Evolutionary conservation across 192 early-diverging fungal species (phyloP).

Genomic region (Obelidium mucronatum): DNA sequence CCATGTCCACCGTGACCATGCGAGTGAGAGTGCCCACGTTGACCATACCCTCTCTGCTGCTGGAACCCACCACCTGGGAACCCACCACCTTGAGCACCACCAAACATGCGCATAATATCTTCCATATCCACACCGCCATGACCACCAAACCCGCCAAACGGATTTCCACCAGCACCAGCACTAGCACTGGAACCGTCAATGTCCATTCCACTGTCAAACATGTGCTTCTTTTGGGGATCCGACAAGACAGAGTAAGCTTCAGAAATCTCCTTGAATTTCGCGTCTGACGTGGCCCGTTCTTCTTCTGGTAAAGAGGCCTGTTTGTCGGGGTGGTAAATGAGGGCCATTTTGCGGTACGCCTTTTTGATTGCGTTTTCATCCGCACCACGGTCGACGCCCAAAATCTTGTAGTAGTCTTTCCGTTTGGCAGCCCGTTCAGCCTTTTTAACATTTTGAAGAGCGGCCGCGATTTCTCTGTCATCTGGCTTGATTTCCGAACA

Average conservation of each 20-base stretch:
- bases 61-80: constrained; percentile 15
- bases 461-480: constrained; percentile 59
- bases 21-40: neutral
- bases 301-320: constrained; percentile 71
- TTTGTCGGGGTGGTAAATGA: constrained; percentile 88
- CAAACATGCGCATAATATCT: constrained; percentile 60
- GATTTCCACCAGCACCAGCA: constrained; percentile 38
- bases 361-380: constrained; percentile 73
- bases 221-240: constrained; percentile 80
- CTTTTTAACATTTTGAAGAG: constrained; percentile 67
- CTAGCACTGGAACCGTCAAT: constrained; percentile 72
- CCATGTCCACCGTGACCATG: neutral
- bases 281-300: constrained; percentile 64
- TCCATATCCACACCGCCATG: constrained; percentile 48
- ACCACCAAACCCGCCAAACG: constrained; percentile 35
- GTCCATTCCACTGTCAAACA: constrained; percentile 83
- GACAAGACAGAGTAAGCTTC: constrained; percentile 83
- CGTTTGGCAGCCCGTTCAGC: constrained; percentile 76
- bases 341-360: constrained; percentile 70
- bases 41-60: neutral
- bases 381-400: constrained; percentile 78
- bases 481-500: constrained; percentile 64
- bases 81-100: constrained; percentile 29
- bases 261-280: constrained; percentile 83
- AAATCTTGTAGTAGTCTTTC: constrained; percentile 97